Conservation (phyloP, 306 rosid species). For the Prosopis cineraria region DNA sequence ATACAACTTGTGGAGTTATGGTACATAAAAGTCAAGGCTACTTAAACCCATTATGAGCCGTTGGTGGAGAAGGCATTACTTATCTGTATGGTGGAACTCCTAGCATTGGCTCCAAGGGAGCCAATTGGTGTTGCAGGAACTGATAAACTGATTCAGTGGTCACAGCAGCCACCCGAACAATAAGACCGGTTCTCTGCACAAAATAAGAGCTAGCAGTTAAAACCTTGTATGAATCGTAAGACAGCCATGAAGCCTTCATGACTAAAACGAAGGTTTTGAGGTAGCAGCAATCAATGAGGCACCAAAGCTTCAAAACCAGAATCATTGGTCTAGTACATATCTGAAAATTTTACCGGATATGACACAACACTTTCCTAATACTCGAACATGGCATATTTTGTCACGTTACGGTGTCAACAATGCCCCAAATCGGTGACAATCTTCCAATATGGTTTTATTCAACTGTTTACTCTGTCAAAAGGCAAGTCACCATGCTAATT, state of each 20-base stretch:
- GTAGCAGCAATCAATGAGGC: neutral
- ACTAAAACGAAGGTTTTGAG: neutral
- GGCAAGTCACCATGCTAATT: no score
- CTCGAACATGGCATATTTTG: neutral
- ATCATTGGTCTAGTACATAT: neutral
- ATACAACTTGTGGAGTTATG: neutral
- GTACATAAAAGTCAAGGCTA: slow-evolving; percentile 4
- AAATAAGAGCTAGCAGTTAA: slow-evolving; percentile 16
- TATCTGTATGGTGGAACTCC: slow-evolving; percentile 77
- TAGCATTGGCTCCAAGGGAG: slow-evolving; percentile 71
- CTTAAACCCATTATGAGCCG: neutral
- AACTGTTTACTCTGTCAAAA: neutral
- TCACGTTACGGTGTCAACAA: no score
- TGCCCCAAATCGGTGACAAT: neutral
- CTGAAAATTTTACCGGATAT: neutral
- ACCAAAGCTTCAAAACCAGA: neutral
- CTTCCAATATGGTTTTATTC: neutral
- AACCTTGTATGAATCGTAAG: slow-evolving; percentile 16
- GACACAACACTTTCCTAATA: neutral
- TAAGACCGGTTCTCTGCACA: slow-evolving; percentile 64
- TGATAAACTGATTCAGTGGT: slow-evolving; percentile 82
- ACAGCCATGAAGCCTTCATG: neutral
- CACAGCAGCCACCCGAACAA: slow-evolving; percentile 82
- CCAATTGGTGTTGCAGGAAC: slow-evolving; percentile 73
- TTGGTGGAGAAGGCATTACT: neutral